phyloP scores from a whole-genome alignment of 2,329 filamentous ascomycete species.

The Hirsutella rhossiliensis region DNA sequence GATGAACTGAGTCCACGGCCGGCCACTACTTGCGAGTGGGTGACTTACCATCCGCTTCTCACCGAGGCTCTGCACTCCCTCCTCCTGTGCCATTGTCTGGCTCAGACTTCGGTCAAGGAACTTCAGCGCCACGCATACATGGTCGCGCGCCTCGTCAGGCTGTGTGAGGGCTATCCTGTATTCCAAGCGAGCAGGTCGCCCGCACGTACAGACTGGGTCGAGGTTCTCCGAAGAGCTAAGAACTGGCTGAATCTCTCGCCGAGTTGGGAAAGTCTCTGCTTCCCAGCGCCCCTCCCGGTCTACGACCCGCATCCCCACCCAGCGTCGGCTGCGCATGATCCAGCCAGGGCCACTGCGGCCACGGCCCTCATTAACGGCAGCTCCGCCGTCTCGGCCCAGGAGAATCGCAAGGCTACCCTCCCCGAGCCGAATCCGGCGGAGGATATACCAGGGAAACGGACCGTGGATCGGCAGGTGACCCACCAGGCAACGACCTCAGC shows the following conservation, averaged over 20 bases:
- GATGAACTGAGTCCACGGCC: constrained; percentile 2
- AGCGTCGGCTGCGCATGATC: constrained; percentile 7
- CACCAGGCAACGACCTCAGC: too few relatives aligned
- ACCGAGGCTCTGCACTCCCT: constrained; percentile 68
- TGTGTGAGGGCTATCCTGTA: constrained; percentile 70
- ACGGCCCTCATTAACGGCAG: constrained; percentile 10
- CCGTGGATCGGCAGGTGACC: too few relatives aligned
- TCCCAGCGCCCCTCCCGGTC: constrained; percentile 40
- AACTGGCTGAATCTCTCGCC: constrained; percentile 57
- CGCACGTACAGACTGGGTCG: constrained; percentile 68
- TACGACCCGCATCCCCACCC: constrained; percentile 5
- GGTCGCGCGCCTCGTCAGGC: constrained; percentile 60
- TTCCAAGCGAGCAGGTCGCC: constrained; percentile 63
- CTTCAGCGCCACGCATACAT: constrained; percentile 71
- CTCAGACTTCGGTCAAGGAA: constrained; percentile 69
- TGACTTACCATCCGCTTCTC: constrained; percentile 69
- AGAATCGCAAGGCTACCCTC: too few relatives aligned
- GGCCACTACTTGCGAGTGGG: constrained; percentile 20
- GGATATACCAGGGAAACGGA: too few relatives aligned
- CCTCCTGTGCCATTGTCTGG: constrained; percentile 65
- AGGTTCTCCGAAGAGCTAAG: constrained; percentile 53
- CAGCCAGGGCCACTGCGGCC: constrained; percentile 6
- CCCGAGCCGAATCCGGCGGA: too few relatives aligned
- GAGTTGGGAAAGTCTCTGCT: constrained; percentile 62
- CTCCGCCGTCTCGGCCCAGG: neutral